Conservation (phyloP, 495 filamentous ascomycete genomes). For the Usnea hakonensis region DNA sequence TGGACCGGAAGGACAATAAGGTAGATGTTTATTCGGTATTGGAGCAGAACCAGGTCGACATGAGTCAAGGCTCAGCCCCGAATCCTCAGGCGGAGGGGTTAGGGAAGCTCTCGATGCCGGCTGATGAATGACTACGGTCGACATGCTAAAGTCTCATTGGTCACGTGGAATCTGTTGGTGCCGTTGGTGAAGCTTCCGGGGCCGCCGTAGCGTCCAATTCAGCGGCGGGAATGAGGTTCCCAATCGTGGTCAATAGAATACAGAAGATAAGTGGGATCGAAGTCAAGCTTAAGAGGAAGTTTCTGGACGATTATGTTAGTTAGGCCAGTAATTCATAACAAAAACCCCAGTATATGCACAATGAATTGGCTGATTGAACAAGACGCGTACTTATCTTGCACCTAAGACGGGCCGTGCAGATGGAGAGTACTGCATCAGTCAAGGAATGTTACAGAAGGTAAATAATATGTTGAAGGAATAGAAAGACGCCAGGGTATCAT, state of each 20-base stretch:
- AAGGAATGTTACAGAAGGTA: background rate
- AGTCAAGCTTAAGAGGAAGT: background rate
- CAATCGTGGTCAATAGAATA: background rate
- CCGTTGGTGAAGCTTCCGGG: background rate
- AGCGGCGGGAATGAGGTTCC: background rate
- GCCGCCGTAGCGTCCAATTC: background rate
- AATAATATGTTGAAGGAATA: background rate
- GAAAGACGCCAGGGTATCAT: background rate
- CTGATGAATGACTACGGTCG: constrained; percentile 45
- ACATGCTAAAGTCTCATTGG: constrained; percentile 31
- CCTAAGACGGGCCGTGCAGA: background rate
- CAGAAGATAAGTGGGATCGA: background rate
- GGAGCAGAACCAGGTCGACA: constrained; percentile 40
- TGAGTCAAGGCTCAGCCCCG: constrained; percentile 36
- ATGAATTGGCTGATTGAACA: background rate
- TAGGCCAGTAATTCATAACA: background rate
- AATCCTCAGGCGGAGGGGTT: constrained; percentile 39
- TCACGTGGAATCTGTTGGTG: background rate
- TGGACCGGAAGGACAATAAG: constrained; percentile 73
- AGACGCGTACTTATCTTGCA: background rate
- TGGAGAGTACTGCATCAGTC: background rate
- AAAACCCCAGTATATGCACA: background rate
- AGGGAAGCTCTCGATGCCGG: constrained; percentile 38
- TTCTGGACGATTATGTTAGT: background rate
- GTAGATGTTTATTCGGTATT: constrained; percentile 86